Conservation (phyloP, 1,284 basidiomycete genomes). For the Mycocalia duriaeana region DNA sequence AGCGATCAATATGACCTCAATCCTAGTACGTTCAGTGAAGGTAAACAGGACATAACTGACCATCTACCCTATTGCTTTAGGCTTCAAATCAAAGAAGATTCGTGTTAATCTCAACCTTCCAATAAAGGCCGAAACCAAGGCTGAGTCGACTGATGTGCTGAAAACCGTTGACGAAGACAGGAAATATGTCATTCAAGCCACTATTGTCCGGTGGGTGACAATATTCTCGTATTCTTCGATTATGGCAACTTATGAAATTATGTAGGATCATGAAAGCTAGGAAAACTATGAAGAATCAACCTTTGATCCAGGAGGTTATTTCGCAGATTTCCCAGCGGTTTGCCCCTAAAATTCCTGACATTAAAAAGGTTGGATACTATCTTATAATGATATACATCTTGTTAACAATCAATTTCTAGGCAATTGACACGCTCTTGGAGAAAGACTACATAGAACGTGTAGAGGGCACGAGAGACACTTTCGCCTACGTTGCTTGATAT, state of each 20-base stretch:
- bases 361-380: constrained; percentile 78
- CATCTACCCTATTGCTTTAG: constrained; percentile 30
- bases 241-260: constrained; percentile 2
- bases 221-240: too few species aligned
- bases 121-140: constrained; percentile 92
- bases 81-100: constrained; percentile 97
- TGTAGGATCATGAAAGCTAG: constrained; percentile 94
- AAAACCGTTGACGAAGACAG: constrained; percentile 97
- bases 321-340: constrained; percentile 87
- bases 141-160: constrained; percentile 86
- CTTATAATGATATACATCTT: too few species aligned
- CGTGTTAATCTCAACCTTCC: constrained; percentile 91
- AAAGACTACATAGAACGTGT: constrained; percentile 97
- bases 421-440: constrained; percentile 95
- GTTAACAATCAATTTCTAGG: too few species aligned
- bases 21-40: constrained; percentile 55
- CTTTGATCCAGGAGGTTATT: constrained; percentile 91
- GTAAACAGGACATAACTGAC: neutral
- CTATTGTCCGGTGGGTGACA: constrained; percentile 91
- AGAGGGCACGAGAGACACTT: constrained; percentile 76
- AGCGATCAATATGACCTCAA: constrained; percentile 90
- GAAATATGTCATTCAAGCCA: constrained; percentile 95
- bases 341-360: constrained; percentile 86
- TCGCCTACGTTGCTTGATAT: constrained; percentile 65
- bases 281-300: constrained; percentile 96